Conservation (phyloP, 768 basidiomycete species). For the Cyclocybe cylindracea region DNA sequence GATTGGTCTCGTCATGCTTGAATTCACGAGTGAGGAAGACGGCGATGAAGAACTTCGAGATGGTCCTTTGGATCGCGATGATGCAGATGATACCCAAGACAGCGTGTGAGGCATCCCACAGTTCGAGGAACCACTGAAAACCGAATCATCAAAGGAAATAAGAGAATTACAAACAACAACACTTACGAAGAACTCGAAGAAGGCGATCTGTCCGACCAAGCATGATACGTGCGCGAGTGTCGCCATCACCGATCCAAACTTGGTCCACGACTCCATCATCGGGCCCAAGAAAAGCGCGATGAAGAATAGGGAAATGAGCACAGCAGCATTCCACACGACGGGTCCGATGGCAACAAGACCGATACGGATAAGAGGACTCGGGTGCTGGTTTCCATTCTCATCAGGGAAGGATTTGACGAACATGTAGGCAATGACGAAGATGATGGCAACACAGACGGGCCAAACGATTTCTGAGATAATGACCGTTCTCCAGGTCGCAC, state of each 20-base stretch:
- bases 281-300: slow-evolving; percentile 92
- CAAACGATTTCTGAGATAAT: slow-evolving; percentile 82
- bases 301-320: slow-evolving; percentile 86
- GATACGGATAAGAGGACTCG: slow-evolving; percentile 90
- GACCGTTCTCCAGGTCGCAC: slow-evolving; percentile 85
- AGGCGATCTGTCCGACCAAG: slow-evolving; percentile 79
- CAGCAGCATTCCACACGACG: slow-evolving; percentile 91
- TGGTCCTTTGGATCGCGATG: slow-evolving; percentile 86
- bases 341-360: slow-evolving; percentile 88
- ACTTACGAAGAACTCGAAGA: slow-evolving; percentile 96
- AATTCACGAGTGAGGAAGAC: slow-evolving; percentile 95
- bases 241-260: slow-evolving; percentile 94
- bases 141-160: slow-evolving; percentile 5
- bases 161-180: slow-evolving; percentile 20
- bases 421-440: slow-evolving; percentile 88
- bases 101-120: slow-evolving; percentile 96
- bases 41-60: slow-evolving; percentile 93
- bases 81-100: slow-evolving; percentile 91
- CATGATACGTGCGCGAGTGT: slow-evolving; percentile 81
- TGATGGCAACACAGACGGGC: slow-evolving; percentile 71
- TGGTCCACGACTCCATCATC: slow-evolving; percentile 79
- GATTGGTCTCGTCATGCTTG: slow-evolving; percentile 98
- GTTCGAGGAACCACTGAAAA: slow-evolving; percentile 89
- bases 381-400: slow-evolving; percentile 56
- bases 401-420: slow-evolving; percentile 91